A percentile compares a stretch with the other conserved stretches of the same genome.
phyloP scores from a whole-genome alignment of 176 grass and related monocot species.

The Bonia amplexicaulis region DNA sequence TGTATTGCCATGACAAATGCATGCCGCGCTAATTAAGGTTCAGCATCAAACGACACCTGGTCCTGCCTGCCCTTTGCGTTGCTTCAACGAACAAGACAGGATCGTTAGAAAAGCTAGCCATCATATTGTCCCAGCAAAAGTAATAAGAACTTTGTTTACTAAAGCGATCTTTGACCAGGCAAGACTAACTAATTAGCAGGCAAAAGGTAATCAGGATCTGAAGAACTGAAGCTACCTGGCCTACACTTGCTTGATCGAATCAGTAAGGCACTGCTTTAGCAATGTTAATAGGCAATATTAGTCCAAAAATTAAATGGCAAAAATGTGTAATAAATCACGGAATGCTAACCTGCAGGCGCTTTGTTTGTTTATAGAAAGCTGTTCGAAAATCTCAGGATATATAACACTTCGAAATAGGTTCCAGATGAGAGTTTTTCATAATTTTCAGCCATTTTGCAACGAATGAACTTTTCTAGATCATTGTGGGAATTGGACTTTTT shows the following conservation, averaged over 20 bases:
- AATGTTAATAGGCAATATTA: not conserved
- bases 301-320: too few species aligned
- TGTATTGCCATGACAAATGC: not conserved
- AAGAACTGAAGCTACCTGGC: not conserved
- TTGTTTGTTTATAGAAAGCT: not conserved
- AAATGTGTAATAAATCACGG: too few species aligned
- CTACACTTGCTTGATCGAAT: not conserved
- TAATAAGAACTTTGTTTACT: not conserved
- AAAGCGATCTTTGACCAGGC: constrained; percentile 24
- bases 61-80: not conserved
- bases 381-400: not conserved
- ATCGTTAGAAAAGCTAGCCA: not conserved
- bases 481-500: not conserved
- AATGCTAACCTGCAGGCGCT: too few species aligned
- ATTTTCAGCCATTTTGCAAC: not conserved
- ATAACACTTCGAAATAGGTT: not conserved
- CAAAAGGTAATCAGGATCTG: not conserved
- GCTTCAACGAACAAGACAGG: not conserved
- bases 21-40: not conserved
- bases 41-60: not conserved
- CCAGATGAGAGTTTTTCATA: not conserved
- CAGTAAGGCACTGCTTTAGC: not conserved
- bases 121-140: constrained; percentile 26
- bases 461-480: too few species aligned
- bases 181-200: constrained; percentile 1